These are phyloP conservation scores for Sclerotinia subarctica DNA, from an alignment of 2,329 filamentous ascomycete genomes.

Conservation along the genomic window DNA sequence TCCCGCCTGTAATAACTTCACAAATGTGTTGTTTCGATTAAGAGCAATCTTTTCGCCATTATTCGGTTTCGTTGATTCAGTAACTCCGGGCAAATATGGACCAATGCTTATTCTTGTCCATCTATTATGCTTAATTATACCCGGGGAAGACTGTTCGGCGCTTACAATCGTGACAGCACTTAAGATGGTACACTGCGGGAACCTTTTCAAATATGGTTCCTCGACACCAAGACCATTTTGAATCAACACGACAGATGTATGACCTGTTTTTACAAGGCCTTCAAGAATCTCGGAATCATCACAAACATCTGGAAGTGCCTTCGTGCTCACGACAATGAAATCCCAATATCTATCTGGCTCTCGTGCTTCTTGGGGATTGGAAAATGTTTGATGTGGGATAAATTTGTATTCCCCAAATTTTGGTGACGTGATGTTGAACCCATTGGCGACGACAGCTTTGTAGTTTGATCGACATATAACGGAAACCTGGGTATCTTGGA, in stretches of 20 bases:
- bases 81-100: constrained; percentile 55
- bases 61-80: constrained; percentile 29
- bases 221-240: constrained; percentile 39
- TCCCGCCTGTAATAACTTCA: constrained; percentile 46
- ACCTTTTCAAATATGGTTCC: constrained; percentile 59
- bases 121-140: constrained; percentile 65
- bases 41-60: constrained; percentile 22
- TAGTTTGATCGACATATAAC: constrained; percentile 75
- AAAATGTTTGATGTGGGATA: constrained; percentile 58
- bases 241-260: constrained; percentile 34
- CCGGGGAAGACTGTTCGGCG: constrained; percentile 62
- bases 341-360: constrained; percentile 43
- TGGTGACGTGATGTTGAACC: constrained; percentile 62
- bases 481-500: constrained; percentile 55
- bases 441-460: constrained; percentile 55
- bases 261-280: constrained; percentile 31
- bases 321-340: constrained; percentile 37
- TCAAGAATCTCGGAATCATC: constrained; percentile 35
- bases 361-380: constrained; percentile 49
- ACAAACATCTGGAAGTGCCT: constrained; percentile 36
- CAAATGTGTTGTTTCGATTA: constrained; percentile 45
- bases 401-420: constrained; percentile 67
- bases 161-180: constrained; percentile 68
- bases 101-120: constrained; percentile 72
- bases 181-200: constrained; percentile 58